A percentile compares a stretch with the other conserved stretches of the same genome.
These are phyloP conservation scores for Erodium texanum DNA, from an alignment of 441 rosid genomes.

Conservation along the genomic window DNA sequence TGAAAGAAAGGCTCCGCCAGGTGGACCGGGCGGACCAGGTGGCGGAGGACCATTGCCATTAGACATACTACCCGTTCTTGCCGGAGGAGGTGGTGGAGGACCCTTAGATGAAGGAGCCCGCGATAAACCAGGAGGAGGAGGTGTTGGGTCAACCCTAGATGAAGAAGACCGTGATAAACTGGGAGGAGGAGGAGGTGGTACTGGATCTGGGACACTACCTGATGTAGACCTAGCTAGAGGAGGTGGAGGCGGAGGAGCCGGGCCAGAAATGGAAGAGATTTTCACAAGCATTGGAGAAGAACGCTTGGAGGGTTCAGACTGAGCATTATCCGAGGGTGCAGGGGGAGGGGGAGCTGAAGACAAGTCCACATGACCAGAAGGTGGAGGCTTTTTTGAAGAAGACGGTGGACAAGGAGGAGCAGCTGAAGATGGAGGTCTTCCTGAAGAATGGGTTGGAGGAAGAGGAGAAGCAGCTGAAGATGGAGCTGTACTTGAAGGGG, in stretches of 20 bases:
- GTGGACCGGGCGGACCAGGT: conserved; percentile 34
- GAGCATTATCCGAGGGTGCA: conserved; percentile 21
- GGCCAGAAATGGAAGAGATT: conserved; percentile 19
- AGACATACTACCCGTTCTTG: conserved; percentile 22
- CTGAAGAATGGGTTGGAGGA: conserved; percentile 11
- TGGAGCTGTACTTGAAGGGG: background rate
- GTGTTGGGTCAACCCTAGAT: conserved; percentile 2
- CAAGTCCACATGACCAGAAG: conserved; percentile 20
- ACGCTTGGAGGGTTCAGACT: conserved; percentile 22
- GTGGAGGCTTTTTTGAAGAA: conserved; percentile 17
- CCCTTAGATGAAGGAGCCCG: background rate
- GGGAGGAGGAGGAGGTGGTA: conserved; percentile 32
- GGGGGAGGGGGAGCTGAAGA: conserved; percentile 31
- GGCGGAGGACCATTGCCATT: conserved; percentile 46
- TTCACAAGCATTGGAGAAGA: conserved; percentile 22
- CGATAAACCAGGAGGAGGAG: background rate
- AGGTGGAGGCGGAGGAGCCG: conserved; percentile 54
- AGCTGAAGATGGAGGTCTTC: conserved; percentile 13
- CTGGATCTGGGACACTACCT: conserved; percentile 20
- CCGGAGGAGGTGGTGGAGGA: conserved; percentile 8
- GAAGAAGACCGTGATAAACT: conserved; percentile 14
- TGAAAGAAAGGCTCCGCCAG: conserved; percentile 40
- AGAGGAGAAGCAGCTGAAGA: conserved; percentile 11
- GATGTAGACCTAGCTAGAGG: conserved; percentile 28
- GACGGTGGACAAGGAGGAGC: conserved; percentile 27